These are phyloP conservation scores for Isabelozyma heimii DNA, from an alignment of 805 yeast species.

Conservation along the genomic window DNA sequence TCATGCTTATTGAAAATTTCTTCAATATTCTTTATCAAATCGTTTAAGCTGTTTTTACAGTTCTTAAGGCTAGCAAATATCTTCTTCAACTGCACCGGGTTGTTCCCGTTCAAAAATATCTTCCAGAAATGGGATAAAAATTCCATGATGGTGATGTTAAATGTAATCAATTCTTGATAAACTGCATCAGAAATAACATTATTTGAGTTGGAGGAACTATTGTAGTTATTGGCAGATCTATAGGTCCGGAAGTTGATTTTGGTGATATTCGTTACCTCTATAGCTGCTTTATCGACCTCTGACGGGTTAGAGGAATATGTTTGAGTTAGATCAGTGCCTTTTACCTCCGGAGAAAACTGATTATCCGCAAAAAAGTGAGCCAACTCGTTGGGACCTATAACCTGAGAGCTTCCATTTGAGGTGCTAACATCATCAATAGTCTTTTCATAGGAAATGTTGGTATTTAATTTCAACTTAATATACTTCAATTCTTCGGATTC, in stretches of 20 bases:
- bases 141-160: constrained; percentile 40
- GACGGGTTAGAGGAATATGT: constrained; percentile 22
- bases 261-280: constrained; percentile 27
- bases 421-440: constrained; percentile 14
- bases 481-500: constrained; percentile 28
- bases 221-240: constrained; percentile 7
- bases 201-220: constrained; percentile 4
- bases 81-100: constrained; percentile 36
- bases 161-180: constrained; percentile 33
- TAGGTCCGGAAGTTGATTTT: constrained; percentile 35
- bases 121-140: constrained; percentile 45
- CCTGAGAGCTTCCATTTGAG: background rate
- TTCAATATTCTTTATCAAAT: constrained; percentile 22
- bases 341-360: background rate
- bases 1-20: constrained; percentile 21
- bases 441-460: constrained; percentile 12
- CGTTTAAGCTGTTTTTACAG: constrained; percentile 27
- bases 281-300: constrained; percentile 31
- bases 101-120: constrained; percentile 31
- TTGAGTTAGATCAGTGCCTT: constrained; percentile 23
- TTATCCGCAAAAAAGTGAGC: constrained; percentile 6
- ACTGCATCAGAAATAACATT: constrained; percentile 22
- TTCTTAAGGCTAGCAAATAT: constrained; percentile 34
- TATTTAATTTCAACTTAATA: constrained; percentile 30
- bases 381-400: constrained; percentile 7